Evolutionary conservation across 257 asterid genomes (phyloP).

Genomic region (Buddleja alternifolia): DNA sequence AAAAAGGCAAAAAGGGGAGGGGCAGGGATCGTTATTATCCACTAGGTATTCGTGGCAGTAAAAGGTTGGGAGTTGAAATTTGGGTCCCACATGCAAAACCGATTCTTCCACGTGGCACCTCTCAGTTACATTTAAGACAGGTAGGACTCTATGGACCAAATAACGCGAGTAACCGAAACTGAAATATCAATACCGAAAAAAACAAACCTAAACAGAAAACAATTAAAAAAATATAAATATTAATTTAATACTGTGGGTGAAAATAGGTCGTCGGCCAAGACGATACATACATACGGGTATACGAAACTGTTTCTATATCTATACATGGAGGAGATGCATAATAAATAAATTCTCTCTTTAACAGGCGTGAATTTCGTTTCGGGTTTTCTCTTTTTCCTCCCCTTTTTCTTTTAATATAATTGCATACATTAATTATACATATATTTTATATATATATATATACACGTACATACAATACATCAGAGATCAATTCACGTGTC

Average conservation of each 20-base stretch:
- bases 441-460: conserved; percentile 8
- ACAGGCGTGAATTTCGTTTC: conserved; percentile 3
- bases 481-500: conserved; percentile 51
- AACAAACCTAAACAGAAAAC: neutral
- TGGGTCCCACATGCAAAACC: conserved; percentile 34
- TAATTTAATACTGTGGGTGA: neutral
- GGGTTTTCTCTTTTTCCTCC: conserved; percentile 31
- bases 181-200: conserved; percentile 20
- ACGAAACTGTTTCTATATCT: neutral
- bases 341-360: neutral
- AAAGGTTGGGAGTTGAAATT: conserved; percentile 37
- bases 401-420: neutral
- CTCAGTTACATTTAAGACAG: conserved; percentile 31
- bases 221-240: neutral
- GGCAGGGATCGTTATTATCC: conserved; percentile 47
- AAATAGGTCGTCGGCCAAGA: conserved; percentile 7
- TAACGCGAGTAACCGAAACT: conserved; percentile 58
- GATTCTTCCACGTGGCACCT: conserved; percentile 47
- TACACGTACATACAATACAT: neutral
- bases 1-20: neutral
- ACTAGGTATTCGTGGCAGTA: conserved; percentile 52
- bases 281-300: neutral
- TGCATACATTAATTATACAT: conserved; percentile 11
- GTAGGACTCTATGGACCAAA: conserved; percentile 27
- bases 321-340: neutral